Base-by-base conservation (phyloP, 2,329 filamentous ascomycete species). In the Fusarium agapanthi region DNA sequence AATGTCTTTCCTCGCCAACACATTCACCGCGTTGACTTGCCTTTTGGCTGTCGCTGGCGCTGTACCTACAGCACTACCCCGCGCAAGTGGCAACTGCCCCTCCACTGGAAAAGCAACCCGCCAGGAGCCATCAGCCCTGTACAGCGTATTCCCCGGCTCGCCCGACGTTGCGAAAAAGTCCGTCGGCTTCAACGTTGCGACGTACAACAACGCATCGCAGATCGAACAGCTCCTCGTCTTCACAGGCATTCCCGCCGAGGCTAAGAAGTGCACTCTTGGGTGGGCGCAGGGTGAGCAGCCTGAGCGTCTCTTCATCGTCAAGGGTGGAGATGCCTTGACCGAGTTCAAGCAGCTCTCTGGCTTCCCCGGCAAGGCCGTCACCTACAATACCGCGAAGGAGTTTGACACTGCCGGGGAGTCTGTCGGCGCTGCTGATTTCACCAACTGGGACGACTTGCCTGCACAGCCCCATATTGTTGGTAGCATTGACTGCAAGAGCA, bases 281-380 rank as follows among this genome's bases (percentile, higher is more conserved):
- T 83, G 81, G 81, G 54, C 50, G 8, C 81, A 83, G n/a, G 83
- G 81, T 24, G 79, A 79, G 13, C 80, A 72, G 68, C 80, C 77
- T 60, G 80, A 82, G 50, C 83, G 81, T 58, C 78, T 79, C 60
- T 83, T 84, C 66, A 79, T 79, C 71, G 82, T 83, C 67, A 72
- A 76, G 30, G 77, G 77, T 24, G 32, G 47, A 28, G 78, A 73
- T 60, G 81, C 76, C 1, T 61, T 78, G 40, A 48, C 78, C 4
- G 47, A 63, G 4, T 58, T 77, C 35, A 72, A 61, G 44, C 78
- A 76, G 47, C 72, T 82, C 11, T 67, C 75, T 12, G 75, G 77
- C 26, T 75, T 79, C 53, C 79, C 78, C 24, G 58, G 56, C 30
- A 67, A 69, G 10, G 58, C 61, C 8, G 65, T 80, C 20, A 77